phyloP scores from a whole-genome alignment of 2,329 filamentous ascomycete species.

The Diaporthe eres region DNA sequence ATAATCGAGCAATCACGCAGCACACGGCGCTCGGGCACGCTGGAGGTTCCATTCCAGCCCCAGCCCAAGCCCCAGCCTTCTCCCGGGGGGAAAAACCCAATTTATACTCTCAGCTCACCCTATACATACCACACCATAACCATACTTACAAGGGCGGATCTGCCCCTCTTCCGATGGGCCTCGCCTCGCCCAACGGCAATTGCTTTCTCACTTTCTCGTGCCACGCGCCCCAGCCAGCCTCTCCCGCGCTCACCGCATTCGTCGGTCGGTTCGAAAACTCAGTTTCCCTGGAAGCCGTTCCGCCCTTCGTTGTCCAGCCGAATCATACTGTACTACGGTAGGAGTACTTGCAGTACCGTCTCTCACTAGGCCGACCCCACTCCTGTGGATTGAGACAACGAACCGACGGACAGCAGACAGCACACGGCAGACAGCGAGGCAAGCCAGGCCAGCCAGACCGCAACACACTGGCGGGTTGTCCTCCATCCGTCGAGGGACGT shows the following conservation, averaged over 20 bases:
- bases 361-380: constrained; percentile 30
- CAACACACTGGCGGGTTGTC: background rate
- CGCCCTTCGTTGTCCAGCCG: background rate
- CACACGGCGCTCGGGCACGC: background rate
- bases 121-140: background rate
- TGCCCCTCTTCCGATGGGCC: constrained; percentile 29
- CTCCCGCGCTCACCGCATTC: constrained; percentile 27
- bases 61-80: background rate
- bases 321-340: background rate
- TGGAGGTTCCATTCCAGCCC: constrained; percentile 10
- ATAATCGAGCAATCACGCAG: background rate
- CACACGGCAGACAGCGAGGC: background rate
- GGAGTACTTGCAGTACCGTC: background rate
- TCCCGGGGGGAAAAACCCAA: constrained; percentile 18
- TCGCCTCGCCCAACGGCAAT: constrained; percentile 19
- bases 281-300: constrained; percentile 7
- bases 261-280: constrained; percentile 20
- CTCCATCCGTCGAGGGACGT: constrained; percentile 7
- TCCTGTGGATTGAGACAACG: constrained; percentile 28
- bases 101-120: constrained; percentile 17
- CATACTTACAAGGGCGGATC: constrained; percentile 25
- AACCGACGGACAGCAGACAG: background rate
- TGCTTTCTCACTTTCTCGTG: constrained; percentile 29
- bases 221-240: constrained; percentile 22
- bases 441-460: constrained; percentile 9